Conservation (phyloP, 139 green algal genomes). For the Tetradesmus obliquus region DNA sequence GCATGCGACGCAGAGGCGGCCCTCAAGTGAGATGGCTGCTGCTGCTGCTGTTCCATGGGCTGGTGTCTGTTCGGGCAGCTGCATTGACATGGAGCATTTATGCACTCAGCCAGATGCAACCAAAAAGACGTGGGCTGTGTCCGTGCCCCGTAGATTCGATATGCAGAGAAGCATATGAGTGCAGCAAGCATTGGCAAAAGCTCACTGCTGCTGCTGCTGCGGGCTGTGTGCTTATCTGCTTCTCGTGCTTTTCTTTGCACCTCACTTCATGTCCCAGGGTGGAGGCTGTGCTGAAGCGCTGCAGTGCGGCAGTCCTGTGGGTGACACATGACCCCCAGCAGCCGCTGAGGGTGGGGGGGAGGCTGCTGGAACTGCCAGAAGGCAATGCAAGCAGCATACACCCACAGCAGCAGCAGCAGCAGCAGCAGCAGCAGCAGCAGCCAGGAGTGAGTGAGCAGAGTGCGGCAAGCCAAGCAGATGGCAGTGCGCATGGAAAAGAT, state of each 20-base stretch:
- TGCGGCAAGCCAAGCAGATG: not conserved
- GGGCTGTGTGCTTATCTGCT: not conserved
- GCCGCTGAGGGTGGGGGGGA: constrained; percentile 76
- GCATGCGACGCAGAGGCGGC: constrained; percentile 77
- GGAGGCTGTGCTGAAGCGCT: constrained; percentile 73
- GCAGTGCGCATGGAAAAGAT: not conserved
- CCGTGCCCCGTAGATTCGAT: no score
- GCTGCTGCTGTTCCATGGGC: not conserved
- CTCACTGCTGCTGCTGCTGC: not conserved
- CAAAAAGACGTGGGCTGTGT: not conserved
- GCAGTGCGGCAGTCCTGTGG: constrained; percentile 79
- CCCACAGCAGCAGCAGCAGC: not conserved
- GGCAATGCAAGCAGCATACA: constrained; percentile 7
- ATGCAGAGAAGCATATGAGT: no score
- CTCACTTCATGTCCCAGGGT: constrained; percentile 44
- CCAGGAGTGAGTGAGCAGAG: not conserved
- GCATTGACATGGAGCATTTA: not conserved
- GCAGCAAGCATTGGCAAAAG: not conserved
- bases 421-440: not conserved
- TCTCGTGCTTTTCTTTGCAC: not conserved
- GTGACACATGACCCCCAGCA: constrained; percentile 84
- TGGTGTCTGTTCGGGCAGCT: no score
- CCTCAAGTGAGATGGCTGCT: constrained; percentile 38
- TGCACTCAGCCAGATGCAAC: not conserved
- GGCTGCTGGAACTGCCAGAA: constrained; percentile 77